Conservation (phyloP, 2,329 filamentous ascomycete genomes). For the Parafenestella ontariensis region DNA sequence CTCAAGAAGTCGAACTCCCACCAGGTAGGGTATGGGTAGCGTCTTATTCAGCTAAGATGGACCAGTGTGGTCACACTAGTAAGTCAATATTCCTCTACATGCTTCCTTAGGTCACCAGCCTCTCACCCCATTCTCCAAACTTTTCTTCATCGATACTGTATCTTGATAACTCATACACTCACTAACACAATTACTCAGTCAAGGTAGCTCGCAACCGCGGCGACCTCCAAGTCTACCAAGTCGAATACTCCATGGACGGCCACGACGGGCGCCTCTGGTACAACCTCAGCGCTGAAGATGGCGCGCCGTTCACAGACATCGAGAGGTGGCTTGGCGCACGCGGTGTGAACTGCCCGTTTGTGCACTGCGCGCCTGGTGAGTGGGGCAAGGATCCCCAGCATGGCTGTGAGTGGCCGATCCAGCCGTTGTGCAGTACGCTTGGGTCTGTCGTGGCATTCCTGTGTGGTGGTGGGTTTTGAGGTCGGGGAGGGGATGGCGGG, state of each 20-base stretch:
- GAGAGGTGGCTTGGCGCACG: conserved; percentile 2
- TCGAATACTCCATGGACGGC: conserved; percentile 4
- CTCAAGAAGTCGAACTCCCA: not conserved
- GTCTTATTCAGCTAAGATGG: not conserved
- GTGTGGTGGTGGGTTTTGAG: not conserved
- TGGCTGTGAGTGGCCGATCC: conserved; percentile 6
- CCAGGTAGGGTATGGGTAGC: not conserved
- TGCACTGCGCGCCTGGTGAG: not conserved
- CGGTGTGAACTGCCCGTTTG: not conserved
- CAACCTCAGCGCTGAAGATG: conserved; percentile 6
- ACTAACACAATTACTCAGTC: not conserved
- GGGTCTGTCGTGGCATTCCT: conserved; percentile 1
- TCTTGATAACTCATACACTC: not conserved
- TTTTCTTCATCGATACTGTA: too few relatives aligned
- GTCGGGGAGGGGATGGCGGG: too few relatives aligned
- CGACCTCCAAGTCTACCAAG: conserved; percentile 2
- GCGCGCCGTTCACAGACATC: conserved; percentile 1
- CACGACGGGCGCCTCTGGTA: conserved; percentile 3
- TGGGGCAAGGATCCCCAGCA: conserved; percentile 3
- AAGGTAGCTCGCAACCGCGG: conserved; percentile 3
- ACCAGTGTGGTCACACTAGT: conserved; percentile 4
- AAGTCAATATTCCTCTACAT: not conserved
- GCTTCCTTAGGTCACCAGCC: too few relatives aligned
- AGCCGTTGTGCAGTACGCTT: not conserved
- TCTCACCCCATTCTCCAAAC: too few relatives aligned